A percentile compares a stretch with the other conserved stretches of the same genome.
phyloP scores from a whole-genome alignment of 768 basidiomycete species.

The Suillus tomentosus region DNA sequence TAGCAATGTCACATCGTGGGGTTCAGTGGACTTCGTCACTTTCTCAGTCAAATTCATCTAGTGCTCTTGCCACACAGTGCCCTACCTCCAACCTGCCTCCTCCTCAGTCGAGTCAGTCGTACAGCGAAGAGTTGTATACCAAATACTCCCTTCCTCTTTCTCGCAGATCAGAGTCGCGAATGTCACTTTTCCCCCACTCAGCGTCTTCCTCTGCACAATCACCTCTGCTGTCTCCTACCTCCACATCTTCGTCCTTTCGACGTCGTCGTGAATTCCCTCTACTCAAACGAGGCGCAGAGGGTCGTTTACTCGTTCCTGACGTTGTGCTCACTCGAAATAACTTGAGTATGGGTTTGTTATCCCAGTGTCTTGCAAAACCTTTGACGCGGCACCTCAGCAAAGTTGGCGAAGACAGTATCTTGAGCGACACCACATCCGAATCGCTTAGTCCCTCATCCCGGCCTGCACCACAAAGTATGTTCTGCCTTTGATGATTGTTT shows the following conservation, averaged over 20 bases:
- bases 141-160: constrained; percentile 58
- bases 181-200: constrained; percentile 39
- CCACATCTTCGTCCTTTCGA: constrained; percentile 32
- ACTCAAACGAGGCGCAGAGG: constrained; percentile 61
- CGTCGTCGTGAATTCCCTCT: constrained; percentile 54
- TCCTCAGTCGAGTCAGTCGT: constrained; percentile 32
- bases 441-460: constrained; percentile 33
- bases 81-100: constrained; percentile 25
- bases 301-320: constrained; percentile 60
- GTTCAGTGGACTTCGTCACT: constrained; percentile 49
- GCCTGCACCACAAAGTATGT: constrained; percentile 56
- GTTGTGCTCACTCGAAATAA: constrained; percentile 37
- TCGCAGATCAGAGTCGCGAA: constrained; percentile 55
- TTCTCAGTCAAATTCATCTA: constrained; percentile 21
- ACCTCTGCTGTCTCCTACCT: constrained; percentile 36
- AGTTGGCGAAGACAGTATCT: constrained; percentile 37
- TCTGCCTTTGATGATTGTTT: background rate
- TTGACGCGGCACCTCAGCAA: constrained; percentile 45
- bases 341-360: constrained; percentile 36
- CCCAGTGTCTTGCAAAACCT: constrained; percentile 36
- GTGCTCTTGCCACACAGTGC: constrained; percentile 28
- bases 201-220: constrained; percentile 40
- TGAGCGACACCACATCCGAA: constrained; percentile 25
- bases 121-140: constrained; percentile 50
- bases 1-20: constrained; percentile 52